Base-by-base conservation (phyloP, 192 early-diverging fungal genomes). In the Backusella australiensis region DNA sequence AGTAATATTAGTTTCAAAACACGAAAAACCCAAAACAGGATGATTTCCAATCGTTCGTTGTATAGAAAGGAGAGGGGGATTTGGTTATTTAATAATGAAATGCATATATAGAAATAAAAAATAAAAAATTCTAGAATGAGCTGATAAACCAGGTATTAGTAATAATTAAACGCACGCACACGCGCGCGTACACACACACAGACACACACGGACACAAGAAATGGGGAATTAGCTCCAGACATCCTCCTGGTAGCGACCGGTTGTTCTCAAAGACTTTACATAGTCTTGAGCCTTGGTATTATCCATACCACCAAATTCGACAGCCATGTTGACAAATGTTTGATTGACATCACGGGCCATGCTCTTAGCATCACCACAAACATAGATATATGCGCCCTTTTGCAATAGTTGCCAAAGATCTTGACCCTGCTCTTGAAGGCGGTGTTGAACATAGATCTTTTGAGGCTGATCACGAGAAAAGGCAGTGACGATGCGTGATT, bases 401-500 rank as follows among this genome's bases (percentile, higher is more conserved):
- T 89, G 67, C 75, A 99, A 80, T 80, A 98, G 78, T 46, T 94
- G 86, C 90, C 94, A 99, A 21, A 99, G 88, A 44, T 89, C 78
- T 26, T 87, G 87, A 52, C 87, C 90, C 52, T 94, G 73, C 78
- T 97, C 93, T 8, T 78, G 70, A 67, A 99, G 79, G 15, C 91
- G 87, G 82, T 99, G 94, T 81, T 99, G 98, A 14, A 99, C 98
- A 86, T 99, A 99, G 29, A 96, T 91, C 89, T 99, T 99, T 68
- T 77, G 83, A 52, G 68, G 80, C 66, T 84, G 87, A 78, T 93
- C 91, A 49, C 98, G 91, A 66, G 95, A 96, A 75, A 97, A 97
- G 8, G 98, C 97, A 17, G 93, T 97, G 75, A 96, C 85, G 49
- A 99, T 83, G 76, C 90, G 87, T 23, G 90, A 89, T 14, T 75